Base-by-base conservation (phyloP, 257 asterid genomes). In the Scutellaria minor region DNA sequence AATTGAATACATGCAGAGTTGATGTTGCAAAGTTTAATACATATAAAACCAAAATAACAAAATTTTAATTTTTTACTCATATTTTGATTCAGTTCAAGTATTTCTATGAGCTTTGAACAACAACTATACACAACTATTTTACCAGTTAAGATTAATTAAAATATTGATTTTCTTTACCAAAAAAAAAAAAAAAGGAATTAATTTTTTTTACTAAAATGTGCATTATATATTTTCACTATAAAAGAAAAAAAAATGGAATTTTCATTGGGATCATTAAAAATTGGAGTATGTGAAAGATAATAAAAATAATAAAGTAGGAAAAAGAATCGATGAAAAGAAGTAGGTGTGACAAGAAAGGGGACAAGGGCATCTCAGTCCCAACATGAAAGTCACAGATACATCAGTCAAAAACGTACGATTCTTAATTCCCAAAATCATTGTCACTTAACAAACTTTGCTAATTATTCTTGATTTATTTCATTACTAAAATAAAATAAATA, bases 341-440 rank as follows among this genome's bases (percentile, higher is more conserved):
- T 77, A 35, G 79, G 79, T 50, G 24, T 62, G 78, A 79, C 50
- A 79, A 77, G 77, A 76, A 65, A 76, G 78, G 76, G 57, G 74
- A 59, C 68, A 72, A 45, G 31, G 70, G 67, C 74, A 75, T 74
- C 58, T 63, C 66, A 66, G 78, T 62, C 80, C 80, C 74, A 76
- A 64, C 76, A 72, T 75, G 62, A 75, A 80, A 56, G 76, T 78
- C 67, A 72, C 70, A 66, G 40, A 60, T 18, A 59, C 77, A 76
- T 78, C 81, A 79, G 81, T 84, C 85, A 78, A 73, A 24, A 31
- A 61, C 39, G 53, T 45, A 14, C 62, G 67, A 63, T 70, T 70
- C 71, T 11, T 76, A 76, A 62, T 53, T 70, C 53, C 68, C 52
- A 79, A 31, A 71, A 71, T 71, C 58, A 58, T 57, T 67, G 65